These are phyloP conservation scores for Salicornia ramosissima DNA, from an alignment of 148 eudicot genomes.

Conservation along the genomic window DNA sequence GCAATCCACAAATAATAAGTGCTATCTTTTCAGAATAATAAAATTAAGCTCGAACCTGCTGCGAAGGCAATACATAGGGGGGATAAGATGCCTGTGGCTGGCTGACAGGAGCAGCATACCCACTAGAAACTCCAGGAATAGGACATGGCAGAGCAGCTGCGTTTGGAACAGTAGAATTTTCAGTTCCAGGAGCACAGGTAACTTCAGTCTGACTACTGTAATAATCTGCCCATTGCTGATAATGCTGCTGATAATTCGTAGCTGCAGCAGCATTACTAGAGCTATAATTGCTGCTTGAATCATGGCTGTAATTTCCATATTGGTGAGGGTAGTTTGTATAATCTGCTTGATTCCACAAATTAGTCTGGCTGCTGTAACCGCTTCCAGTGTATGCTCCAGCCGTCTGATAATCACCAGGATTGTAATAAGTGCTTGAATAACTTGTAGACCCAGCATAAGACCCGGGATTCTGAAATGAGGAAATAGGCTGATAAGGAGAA, in stretches of 20 bases:
- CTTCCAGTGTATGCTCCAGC: conserved; percentile 78
- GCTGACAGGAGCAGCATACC: conserved; percentile 51
- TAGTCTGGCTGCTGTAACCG: conserved; percentile 64
- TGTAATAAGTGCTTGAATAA: conserved; percentile 99
- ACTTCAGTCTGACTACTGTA: conserved; percentile 86
- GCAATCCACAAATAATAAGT: background rate
- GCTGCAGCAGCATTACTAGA: conserved; percentile 50
- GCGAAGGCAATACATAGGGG: conserved; percentile 47
- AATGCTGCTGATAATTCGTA: conserved; percentile 64
- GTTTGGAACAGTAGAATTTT: conserved; percentile 52
- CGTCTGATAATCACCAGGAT: conserved; percentile 99
- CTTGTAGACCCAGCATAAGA: conserved; percentile 96
- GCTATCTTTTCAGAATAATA: background rate
- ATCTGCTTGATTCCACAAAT: conserved; percentile 73
- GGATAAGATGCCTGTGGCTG: conserved; percentile 53
- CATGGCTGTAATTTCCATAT: conserved; percentile 60
- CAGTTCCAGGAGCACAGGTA: conserved; percentile 98
- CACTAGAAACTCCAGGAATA: conserved; percentile 52
- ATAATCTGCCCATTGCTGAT: conserved; percentile 96
- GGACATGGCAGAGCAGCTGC: conserved; percentile 45
- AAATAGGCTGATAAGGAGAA: conserved; percentile 99
- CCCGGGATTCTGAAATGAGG: conserved; percentile 99
- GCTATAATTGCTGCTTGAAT: conserved; percentile 60
- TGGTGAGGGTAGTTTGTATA: conserved; percentile 62
- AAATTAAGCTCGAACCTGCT: conserved; percentile 57